These are phyloP conservation scores for Stromatinia cepivora DNA, from an alignment of 2,329 filamentous ascomycete species.

Conservation along the genomic window DNA sequence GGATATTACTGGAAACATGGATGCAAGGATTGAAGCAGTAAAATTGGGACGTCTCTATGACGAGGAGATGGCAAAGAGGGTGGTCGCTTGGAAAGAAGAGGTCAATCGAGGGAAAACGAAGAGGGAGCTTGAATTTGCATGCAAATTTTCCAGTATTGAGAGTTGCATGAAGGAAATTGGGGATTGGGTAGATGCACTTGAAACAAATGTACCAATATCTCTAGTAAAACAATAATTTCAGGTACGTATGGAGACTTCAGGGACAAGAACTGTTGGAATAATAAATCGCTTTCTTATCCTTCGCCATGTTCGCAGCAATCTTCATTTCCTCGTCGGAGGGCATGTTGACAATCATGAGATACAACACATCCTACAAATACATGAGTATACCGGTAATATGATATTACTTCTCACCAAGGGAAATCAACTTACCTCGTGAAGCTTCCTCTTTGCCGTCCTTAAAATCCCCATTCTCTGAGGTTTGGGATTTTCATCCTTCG, in stretches of 20 bases:
- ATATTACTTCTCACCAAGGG: constrained; percentile 12
- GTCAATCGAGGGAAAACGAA: neutral
- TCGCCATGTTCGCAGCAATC: constrained; percentile 1
- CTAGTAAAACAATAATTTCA: neutral
- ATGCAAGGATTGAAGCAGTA: neutral
- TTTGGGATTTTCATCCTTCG: constrained; percentile 8
- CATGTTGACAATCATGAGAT: constrained; percentile 50
- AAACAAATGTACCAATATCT: neutral
- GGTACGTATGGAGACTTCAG: neutral
- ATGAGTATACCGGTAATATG: constrained; percentile 10
- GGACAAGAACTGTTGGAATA: neutral
- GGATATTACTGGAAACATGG: neutral
- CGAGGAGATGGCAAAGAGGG: neutral
- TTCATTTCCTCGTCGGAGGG: constrained; percentile 12
- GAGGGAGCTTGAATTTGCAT: constrained; percentile 12
- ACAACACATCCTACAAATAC: constrained; percentile 49
- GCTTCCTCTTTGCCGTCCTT: constrained; percentile 20
- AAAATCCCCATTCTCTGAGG: constrained; percentile 18
- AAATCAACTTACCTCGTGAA: constrained; percentile 24
- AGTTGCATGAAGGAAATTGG: neutral
- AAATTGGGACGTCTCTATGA: neutral
- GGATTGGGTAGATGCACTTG: neutral
- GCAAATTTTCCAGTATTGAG: constrained; percentile 4
- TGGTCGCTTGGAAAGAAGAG: neutral
- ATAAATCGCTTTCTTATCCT: neutral